Base-by-base conservation (phyloP, 2,329 filamentous ascomycete genomes). In the Colletotrichum cereale region DNA sequence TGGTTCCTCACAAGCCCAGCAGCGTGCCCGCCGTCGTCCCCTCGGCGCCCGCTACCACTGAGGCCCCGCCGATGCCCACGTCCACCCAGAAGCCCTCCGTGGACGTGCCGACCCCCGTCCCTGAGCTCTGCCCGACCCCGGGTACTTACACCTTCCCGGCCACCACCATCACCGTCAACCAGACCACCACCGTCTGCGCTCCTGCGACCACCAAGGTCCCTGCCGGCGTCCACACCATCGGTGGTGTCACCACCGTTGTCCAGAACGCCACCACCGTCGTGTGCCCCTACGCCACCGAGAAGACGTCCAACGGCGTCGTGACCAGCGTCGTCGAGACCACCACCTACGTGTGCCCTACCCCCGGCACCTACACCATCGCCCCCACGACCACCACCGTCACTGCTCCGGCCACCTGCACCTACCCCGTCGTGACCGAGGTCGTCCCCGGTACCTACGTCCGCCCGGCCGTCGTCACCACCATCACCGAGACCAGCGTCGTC, bases 111-210 rank as follows among this genome's bases (percentile, higher is more conserved):
- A 89, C 87, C 29, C 86, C 86, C 26, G 80, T 86, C 75, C 80
- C 84, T 62, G 82, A 86, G 82, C 83, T 83, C 62, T 91, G 86
- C 86, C 83, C 89, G 65, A 91, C 89, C 56, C 89, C 92, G 40
- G 92, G 92, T 81, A 88, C 87, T 73, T 95, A 94, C 86, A 94
- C 92, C 75, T 90, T 93, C 86, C 90, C 91, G 75, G 91, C 92
- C 71, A 92, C 88, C 75, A 95, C 92, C 73, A 79, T 93, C 75
- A 91, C 89, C 73, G 83, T 95, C 75, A 90, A 86, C 73, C 85
- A 90, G 80, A 87, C 88, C 72, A 92, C 90, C 75, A 93, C 90
- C 48, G 91, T 93, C 73, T 90, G 88, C 81, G 91, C 82, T 76
- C 87, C 88, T 63, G 85, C 89, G 74, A 86, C 88, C 71, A 92